Evolutionary conservation across 116 monocot genomes (phyloP), one percentile per base, ranked within the genome.

Genomic region (Cymodocea nodosa): DNA sequence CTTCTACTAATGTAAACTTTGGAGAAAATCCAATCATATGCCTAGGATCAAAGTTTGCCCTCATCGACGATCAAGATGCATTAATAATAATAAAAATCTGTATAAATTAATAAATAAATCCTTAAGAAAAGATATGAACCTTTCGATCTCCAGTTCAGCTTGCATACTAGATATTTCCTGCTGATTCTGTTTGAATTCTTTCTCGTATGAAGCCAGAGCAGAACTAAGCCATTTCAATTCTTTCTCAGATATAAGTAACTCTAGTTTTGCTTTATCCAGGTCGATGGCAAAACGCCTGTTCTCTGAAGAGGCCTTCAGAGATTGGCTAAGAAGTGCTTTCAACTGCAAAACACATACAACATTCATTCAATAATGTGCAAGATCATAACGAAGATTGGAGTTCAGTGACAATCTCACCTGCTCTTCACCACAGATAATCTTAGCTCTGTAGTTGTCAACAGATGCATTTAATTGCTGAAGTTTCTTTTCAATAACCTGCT

Each of bases 151-250:
- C 55, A 95, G 68, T 36, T 81, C 83, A 62, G 62, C 35, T 57
- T 67, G 79, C 72, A 95, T 65, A 18, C 85, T 80, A 11, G 60
- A 6, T 62, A 81, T 74, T 56, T 74, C 81, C 55, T 81, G 76
- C 72, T 90, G 83, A 64, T 85, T 83, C 15, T 71, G 75, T 58
- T 95, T 85, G 69, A 70, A 76, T 58, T 95, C 95, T 67, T 83
- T 90, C 63, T 87, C 80, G 65, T 69, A 69, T 6, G 78, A 76
- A 52, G 78, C 85, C 49, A 80, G 67, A 11, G 79, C 56, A 34
- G 87, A 87, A 52, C 67, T 83, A 37, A 87, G 79, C 83, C 83
- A 95, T 71, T 85, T 90, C 55, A 87, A 57, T 51, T 84, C 90
- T 75, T 83, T 90, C 79, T 95, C 95, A 23, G 90, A 73, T 77